phyloP scores from a whole-genome alignment of 805 yeast species.

The Debaryomyces hansenii region DNA sequence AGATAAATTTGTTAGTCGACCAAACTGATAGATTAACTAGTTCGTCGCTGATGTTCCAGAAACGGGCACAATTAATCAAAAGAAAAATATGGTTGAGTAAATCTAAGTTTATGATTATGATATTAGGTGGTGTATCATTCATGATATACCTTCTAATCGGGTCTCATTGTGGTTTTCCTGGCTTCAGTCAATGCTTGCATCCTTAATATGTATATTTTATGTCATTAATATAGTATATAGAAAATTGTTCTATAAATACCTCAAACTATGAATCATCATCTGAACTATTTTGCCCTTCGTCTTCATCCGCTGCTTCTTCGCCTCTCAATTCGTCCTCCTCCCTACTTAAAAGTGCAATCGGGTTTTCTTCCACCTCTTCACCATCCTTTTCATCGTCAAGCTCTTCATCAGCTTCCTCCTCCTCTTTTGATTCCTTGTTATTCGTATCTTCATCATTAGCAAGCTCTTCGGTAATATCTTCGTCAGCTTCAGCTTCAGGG shows the following conservation, averaged over 20 bases:
- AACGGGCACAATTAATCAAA: slow-evolving; percentile 62
- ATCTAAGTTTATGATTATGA: slow-evolving; percentile 40
- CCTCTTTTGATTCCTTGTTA: slow-evolving; percentile 10
- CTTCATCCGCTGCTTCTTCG: slow-evolving; percentile 16
- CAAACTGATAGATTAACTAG: slow-evolving; percentile 74
- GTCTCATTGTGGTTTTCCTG: slow-evolving; percentile 54
- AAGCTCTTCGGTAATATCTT: slow-evolving; percentile 9
- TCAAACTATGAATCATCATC: slow-evolving; percentile 9
- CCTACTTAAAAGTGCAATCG: slow-evolving; percentile 29
- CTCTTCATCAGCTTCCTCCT: slow-evolving; percentile 13
- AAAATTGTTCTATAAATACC: background rate
- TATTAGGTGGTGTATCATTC: slow-evolving; percentile 19
- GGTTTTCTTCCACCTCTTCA: slow-evolving; percentile 22
- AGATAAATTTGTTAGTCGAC: slow-evolving; percentile 68
- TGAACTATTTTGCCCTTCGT: slow-evolving; percentile 14
- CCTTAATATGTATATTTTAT: slow-evolving; percentile 1
- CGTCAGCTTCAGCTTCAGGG: slow-evolving; percentile 10
- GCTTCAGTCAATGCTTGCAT: slow-evolving; percentile 40
- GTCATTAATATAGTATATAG: background rate
- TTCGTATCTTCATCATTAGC: slow-evolving; percentile 10
- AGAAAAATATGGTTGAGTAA: slow-evolving; percentile 72
- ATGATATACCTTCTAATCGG: slow-evolving; percentile 49
- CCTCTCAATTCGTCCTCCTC: slow-evolving; percentile 36
- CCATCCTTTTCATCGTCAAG: slow-evolving; percentile 11
- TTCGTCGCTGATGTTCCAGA: slow-evolving; percentile 67